phyloP scores from a whole-genome alignment of 2,329 filamentous ascomycete genomes.

The Fusarium sp. region DNA sequence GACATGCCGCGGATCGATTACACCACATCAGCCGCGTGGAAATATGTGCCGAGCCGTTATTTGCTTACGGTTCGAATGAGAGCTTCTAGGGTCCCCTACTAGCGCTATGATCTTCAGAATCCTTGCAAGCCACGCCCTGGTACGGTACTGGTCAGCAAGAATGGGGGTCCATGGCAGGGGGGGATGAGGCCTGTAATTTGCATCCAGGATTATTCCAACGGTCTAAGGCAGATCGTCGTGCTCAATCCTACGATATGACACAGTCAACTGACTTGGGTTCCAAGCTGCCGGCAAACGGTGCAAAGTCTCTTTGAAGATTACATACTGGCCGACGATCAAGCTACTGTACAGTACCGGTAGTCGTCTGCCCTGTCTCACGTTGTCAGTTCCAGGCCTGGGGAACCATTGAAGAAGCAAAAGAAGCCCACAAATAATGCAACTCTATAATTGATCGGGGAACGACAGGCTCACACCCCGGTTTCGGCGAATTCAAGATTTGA shows the following conservation, averaged over 20 bases:
- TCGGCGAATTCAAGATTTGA: conserved; percentile 21
- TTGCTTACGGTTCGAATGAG: conserved; percentile 6
- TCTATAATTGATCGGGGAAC: conserved; percentile 15
- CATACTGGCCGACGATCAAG: neutral
- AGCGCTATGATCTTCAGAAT: conserved; percentile 41
- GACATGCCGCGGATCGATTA: conserved; percentile 3
- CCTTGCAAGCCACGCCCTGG: conserved; percentile 37
- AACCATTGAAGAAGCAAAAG: conserved; percentile 1
- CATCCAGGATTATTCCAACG: conserved; percentile 27
- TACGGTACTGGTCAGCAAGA: neutral
- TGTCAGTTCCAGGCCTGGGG: neutral
- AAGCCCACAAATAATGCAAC: conserved; percentile 3
- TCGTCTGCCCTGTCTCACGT: neutral
- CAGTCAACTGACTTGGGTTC: conserved; percentile 4
- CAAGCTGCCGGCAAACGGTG: conserved; percentile 10
- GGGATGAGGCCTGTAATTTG: conserved; percentile 23
- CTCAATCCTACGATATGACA: conserved; percentile 3
- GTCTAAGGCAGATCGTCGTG: conserved; percentile 23
- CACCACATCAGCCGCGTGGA: conserved; percentile 9
- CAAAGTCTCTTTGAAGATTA: neutral
- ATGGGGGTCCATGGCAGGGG: conserved; percentile 16
- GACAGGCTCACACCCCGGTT: neutral
- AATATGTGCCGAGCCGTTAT: conserved; percentile 22
- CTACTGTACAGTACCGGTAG: neutral
- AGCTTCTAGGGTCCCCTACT: conserved; percentile 25